Percentiles rank a stretch among this genome's conserved stretches.
Evolutionary conservation across 2,329 filamentous ascomycete species (phyloP).

Genomic region (Cladosporium sp.): DNA sequence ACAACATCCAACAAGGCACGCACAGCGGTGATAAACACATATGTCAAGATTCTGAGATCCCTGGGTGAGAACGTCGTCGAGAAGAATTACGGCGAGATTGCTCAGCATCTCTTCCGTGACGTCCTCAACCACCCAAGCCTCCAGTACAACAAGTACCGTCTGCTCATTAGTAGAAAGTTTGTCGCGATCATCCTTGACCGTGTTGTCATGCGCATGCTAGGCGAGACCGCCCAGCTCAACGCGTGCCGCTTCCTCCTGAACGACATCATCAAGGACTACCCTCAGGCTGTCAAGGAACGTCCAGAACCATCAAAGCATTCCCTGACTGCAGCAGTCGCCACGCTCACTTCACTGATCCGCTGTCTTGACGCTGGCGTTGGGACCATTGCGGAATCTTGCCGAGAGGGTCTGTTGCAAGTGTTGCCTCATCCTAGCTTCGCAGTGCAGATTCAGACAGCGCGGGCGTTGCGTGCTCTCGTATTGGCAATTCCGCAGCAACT

Average conservation of each 20-base stretch:
- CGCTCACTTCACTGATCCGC: constrained; percentile 74
- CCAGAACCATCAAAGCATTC: constrained; percentile 87
- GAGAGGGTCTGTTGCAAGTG: constrained; percentile 85
- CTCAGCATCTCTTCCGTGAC: constrained; percentile 77
- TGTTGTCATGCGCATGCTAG: constrained; percentile 78
- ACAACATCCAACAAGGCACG: constrained; percentile 78
- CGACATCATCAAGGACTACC: constrained; percentile 89
- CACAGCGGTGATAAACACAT: constrained; percentile 83
- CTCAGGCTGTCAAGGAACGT: constrained; percentile 81
- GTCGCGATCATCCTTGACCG: constrained; percentile 82
- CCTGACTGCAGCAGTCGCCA: constrained; percentile 74
- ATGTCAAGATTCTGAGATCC: constrained; percentile 74
- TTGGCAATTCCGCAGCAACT: constrained; percentile 90
- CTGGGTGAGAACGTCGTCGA: constrained; percentile 83
- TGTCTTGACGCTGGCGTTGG: constrained; percentile 81
- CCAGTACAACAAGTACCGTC: constrained; percentile 80
- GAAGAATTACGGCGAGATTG: constrained; percentile 75
- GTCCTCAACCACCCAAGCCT: constrained; percentile 75
- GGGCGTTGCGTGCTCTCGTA: constrained; percentile 83
- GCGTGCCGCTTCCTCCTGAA: constrained; percentile 82
- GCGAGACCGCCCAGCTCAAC: constrained; percentile 83
- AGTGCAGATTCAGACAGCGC: constrained; percentile 85
- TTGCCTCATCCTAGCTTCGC: constrained; percentile 94
- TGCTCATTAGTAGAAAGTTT: constrained; percentile 81
- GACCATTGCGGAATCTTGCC: constrained; percentile 75